A percentile compares a stretch with the other conserved stretches of the same genome.
Evolutionary conservation across 192 early-diverging fungal genomes (phyloP).

Genomic region (Physocladia obscura): DNA sequence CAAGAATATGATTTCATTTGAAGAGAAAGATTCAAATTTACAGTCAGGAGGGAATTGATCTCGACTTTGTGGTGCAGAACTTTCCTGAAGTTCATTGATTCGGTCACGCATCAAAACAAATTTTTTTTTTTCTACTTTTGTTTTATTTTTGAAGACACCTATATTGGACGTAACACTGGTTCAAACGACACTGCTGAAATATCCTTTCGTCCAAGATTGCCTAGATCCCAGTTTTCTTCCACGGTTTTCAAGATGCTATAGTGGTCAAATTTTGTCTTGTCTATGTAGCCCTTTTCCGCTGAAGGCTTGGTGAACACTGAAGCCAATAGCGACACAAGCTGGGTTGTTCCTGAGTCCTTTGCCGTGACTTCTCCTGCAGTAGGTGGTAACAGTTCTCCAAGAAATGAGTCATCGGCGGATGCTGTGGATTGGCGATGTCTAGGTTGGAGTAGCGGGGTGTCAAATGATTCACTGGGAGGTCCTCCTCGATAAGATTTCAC

Average conservation of each 20-base stretch:
- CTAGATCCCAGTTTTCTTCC: slow-evolving; percentile 64
- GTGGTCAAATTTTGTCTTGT: slow-evolving; percentile 64
- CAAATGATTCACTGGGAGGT: too few species aligned
- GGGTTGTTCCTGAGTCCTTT: neutral
- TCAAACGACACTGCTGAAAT: slow-evolving; percentile 7
- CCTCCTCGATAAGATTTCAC: slow-evolving; percentile 12
- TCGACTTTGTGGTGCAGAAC: too few species aligned
- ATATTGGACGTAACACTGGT: neutral
- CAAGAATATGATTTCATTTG: too few species aligned
- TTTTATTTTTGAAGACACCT: too few species aligned
- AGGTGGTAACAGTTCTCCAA: too few species aligned
- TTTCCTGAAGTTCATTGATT: too few species aligned
- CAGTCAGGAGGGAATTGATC: too few species aligned
- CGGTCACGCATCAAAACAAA: too few species aligned
- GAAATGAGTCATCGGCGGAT: too few species aligned
- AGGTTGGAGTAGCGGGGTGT: too few species aligned
- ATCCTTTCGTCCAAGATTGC: slow-evolving; percentile 57
- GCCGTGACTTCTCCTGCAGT: neutral
- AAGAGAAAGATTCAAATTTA: too few species aligned
- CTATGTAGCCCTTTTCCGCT: slow-evolving; percentile 29
- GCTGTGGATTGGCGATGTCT: neutral
- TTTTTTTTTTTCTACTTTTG: too few species aligned
- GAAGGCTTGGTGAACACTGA: neutral
- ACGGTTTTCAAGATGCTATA: slow-evolving; percentile 62
- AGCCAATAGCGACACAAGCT: neutral